Base-by-base conservation (phyloP, 2,329 filamentous ascomycete genomes). In the Gnomoniopsis smithogilvyi region DNA sequence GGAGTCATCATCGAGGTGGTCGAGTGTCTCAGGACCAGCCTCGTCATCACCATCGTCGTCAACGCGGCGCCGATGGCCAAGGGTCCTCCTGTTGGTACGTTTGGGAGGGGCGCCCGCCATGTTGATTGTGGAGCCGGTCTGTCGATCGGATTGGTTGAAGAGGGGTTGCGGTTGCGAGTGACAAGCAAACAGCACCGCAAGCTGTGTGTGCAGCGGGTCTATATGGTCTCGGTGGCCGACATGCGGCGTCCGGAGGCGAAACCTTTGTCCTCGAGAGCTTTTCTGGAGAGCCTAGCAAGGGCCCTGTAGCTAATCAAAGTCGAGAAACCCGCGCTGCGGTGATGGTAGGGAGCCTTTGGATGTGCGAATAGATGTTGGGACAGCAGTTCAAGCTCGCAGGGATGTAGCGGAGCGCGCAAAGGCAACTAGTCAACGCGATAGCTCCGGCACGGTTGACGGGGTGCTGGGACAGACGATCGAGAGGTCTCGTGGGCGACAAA, bases 21-120 rank as follows among this genome's bases (percentile, higher is more conserved):
- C 85, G 59, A 80, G 74, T 55, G 76, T 74, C 61, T 84, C 82
- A 54, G 73, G 77, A 61, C 78, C 80, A 64, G 77, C 82, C 64
- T 90, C 87, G 64, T 90, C 88, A 67, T 90, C 88, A 66, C 82
- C 87, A 70, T 90, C 87, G 68, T 90, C 87, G 72, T 87, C 86
- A 65, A 86, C 80, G 66, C 87, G 84, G 71, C 88, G 85, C 68
- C 87, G 84, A 66, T 84, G 84, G 70, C 85, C 85, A 72, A 89
- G 82, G 67, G 85, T 73, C 74, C 86, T 87, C 75, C 82, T 87
- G 73, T 85, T 83, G 69, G 84, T 82, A 45, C 60, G 60, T 43
- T 62, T 62, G 68, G 81, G 72, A 61, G 62, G 66, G 46, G 65
- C 62, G 41, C 46, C 54, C 51, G 67, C 64, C 56, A 68, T 68